Percentiles rank a stretch among this genome's conserved stretches.
These are phyloP conservation scores for Zoysia japonica DNA, from an alignment of 176 grass and related monocot genomes.

Conservation along the genomic window DNA sequence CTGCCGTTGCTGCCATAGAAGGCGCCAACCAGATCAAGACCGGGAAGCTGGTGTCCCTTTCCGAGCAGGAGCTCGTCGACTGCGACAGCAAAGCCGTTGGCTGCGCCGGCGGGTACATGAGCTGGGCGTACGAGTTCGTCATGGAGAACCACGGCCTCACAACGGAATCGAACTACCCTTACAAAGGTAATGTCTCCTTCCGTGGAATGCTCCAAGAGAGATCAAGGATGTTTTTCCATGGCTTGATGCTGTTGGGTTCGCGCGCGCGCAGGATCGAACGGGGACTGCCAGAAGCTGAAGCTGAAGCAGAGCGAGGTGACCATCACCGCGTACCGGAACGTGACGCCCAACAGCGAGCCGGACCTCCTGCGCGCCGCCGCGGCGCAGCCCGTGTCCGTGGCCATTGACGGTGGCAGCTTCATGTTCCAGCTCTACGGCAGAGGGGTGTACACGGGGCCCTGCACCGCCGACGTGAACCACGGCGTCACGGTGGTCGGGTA, in stretches of 20 bases:
- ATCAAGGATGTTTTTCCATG: background rate
- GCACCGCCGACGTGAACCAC: conserved; percentile 51
- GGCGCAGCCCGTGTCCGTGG: conserved; percentile 57
- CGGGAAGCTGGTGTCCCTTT: conserved; percentile 53
- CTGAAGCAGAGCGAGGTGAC: conserved; percentile 33
- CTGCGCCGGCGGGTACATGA: conserved; percentile 59
- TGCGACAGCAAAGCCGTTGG: conserved; percentile 36
- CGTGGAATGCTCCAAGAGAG: background rate
- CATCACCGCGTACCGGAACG: conserved; percentile 47
- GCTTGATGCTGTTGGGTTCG: background rate
- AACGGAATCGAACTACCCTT: conserved; percentile 62
- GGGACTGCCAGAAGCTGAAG: conserved; percentile 42
- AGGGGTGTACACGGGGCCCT: conserved; percentile 67
- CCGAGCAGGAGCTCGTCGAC: conserved; percentile 81
- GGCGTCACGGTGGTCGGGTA: conserved; percentile 69
- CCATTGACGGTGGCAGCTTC: conserved; percentile 47
- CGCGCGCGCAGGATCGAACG: background rate
- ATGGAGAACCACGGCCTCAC: conserved; percentile 52
- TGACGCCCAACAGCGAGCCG: conserved; percentile 53
- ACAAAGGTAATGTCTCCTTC: conserved; percentile 22
- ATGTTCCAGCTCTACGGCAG: conserved; percentile 59
- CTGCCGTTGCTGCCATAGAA: conserved; percentile 64
- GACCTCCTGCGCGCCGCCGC: conserved; percentile 47
- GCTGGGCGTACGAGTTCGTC: conserved; percentile 53
- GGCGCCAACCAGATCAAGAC: conserved; percentile 66